Evolutionary conservation across 768 basidiomycete species (phyloP).

Genomic region (Leccinum fibrillosum): DNA sequence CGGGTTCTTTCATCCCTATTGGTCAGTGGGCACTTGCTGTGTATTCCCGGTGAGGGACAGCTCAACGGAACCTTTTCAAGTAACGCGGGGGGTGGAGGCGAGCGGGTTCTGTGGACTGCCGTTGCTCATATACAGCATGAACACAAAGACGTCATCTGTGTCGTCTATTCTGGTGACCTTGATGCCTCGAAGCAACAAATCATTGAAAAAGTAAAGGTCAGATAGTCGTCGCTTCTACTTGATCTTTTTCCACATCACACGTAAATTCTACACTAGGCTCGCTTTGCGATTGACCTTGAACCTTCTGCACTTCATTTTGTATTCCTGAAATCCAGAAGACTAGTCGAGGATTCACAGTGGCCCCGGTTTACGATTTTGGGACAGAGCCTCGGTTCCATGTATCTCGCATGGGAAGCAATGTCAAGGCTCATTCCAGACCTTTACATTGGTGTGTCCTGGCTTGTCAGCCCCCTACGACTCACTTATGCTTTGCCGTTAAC

Average conservation of each 20-base stretch:
- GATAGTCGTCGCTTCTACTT: neutral
- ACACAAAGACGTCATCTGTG: constrained; percentile 60
- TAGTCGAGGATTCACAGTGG: constrained; percentile 84
- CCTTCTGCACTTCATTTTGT: constrained; percentile 72
- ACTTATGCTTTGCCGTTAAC: neutral
- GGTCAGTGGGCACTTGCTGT: constrained; percentile 46
- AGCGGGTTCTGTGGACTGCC: constrained; percentile 93
- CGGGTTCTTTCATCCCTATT: constrained; percentile 95
- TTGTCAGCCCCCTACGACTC: neutral
- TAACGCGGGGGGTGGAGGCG: constrained; percentile 96
- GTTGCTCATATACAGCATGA: constrained; percentile 70
- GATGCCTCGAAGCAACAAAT: constrained; percentile 80
- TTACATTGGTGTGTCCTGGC: constrained; percentile 67
- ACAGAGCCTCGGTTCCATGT: constrained; percentile 86
- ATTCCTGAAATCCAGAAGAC: constrained; percentile 63
- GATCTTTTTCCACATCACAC: neutral
- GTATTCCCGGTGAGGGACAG: neutral
- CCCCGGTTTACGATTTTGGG: constrained; percentile 88
- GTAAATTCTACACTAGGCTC: constrained; percentile 43
- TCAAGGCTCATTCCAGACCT: constrained; percentile 78
- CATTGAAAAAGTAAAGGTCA: constrained; percentile 75
- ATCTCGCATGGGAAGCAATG: constrained; percentile 82
- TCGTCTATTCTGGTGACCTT: constrained; percentile 88
- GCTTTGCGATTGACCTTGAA: constrained; percentile 77
- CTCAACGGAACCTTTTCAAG: constrained; percentile 45